These are phyloP conservation scores for Cercospora zeae-maydis DNA, from an alignment of 2,329 filamentous ascomycete genomes.

Conservation along the genomic window DNA sequence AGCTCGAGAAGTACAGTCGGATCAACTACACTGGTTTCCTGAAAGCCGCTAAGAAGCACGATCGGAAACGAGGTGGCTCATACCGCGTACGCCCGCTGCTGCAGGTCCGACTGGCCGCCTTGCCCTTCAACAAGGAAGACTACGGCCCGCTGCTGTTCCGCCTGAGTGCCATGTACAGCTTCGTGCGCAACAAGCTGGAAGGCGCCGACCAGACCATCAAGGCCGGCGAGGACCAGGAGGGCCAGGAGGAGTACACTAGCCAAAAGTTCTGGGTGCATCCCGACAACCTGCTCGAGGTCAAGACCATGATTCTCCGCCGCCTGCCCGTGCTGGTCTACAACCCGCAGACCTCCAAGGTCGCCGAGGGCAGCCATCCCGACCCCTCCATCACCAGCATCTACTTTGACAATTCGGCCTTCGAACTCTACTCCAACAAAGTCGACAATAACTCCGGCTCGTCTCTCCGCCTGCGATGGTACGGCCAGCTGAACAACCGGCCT, in stretches of 20 bases:
- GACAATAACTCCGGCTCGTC: slow-evolving; percentile 74
- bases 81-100: slow-evolving; percentile 91
- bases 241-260: slow-evolving; percentile 33
- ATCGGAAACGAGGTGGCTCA: slow-evolving; percentile 79
- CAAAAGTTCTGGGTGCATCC: slow-evolving; percentile 78
- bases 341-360: slow-evolving; percentile 75
- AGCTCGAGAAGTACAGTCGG: slow-evolving; percentile 90
- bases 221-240: slow-evolving; percentile 22
- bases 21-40: slow-evolving; percentile 98
- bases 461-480: slow-evolving; percentile 86
- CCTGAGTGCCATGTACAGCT: slow-evolving; percentile 93
- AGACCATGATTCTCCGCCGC: slow-evolving; percentile 88
- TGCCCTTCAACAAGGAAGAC: slow-evolving; percentile 92
- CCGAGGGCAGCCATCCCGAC: slow-evolving; percentile 72
- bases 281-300: slow-evolving; percentile 94
- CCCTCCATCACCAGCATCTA: slow-evolving; percentile 94
- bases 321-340: slow-evolving; percentile 92
- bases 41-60: slow-evolving; percentile 99
- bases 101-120: slow-evolving; percentile 79
- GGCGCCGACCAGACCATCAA: slow-evolving; percentile 36
- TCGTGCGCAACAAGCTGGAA: slow-evolving; percentile 79
- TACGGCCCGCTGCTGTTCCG: slow-evolving; percentile 85
- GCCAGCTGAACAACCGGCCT: slow-evolving; percentile 71
- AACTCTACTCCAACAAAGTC: slow-evolving; percentile 82
- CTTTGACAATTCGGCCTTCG: slow-evolving; percentile 84